Evolutionary conservation across 2,329 filamentous ascomycete species (phyloP).

Genomic region (Teratosphaeria viscida): DNA sequence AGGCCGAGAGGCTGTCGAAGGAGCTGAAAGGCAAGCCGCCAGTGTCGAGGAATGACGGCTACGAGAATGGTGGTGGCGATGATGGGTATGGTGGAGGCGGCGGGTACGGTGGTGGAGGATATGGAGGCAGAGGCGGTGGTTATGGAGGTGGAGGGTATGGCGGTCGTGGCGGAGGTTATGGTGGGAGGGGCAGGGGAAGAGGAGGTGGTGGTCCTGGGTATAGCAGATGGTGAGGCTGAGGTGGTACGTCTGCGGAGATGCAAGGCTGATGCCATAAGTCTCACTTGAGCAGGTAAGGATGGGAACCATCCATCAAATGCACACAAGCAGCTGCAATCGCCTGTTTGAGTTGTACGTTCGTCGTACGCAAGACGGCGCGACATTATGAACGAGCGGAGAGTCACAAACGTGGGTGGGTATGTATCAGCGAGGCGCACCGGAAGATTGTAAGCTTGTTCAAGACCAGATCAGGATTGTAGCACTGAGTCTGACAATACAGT

Average conservation of each 20-base stretch:
- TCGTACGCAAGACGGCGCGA: too few relatives aligned
- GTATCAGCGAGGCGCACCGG: too few relatives aligned
- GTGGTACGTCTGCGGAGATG: neutral
- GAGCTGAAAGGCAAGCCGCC: constrained; percentile 67
- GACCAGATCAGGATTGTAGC: too few relatives aligned
- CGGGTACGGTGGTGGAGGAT: constrained; percentile 31
- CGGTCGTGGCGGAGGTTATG: neutral
- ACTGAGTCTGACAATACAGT: too few relatives aligned
- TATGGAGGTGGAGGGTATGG: constrained; percentile 11
- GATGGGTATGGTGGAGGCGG: constrained; percentile 35
- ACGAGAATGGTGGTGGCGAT: constrained; percentile 29
- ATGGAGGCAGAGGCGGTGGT: constrained; percentile 11
- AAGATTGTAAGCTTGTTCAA: too few relatives aligned
- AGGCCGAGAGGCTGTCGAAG: constrained; percentile 74
- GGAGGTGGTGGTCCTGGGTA: constrained; percentile 2
- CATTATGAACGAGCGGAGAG: too few relatives aligned
- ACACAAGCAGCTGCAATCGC: too few relatives aligned
- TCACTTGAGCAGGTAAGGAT: neutral
- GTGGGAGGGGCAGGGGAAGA: constrained; percentile 3
- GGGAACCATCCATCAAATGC: too few relatives aligned
- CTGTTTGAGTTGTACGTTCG: too few relatives aligned
- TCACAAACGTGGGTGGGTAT: too few relatives aligned
- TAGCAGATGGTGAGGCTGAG: neutral
- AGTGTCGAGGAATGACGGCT: constrained; percentile 43
- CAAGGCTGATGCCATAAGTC: neutral